phyloP scores from a whole-genome alignment of 2,329 filamentous ascomycete species.

The Colletotrichum higginsianum region DNA sequence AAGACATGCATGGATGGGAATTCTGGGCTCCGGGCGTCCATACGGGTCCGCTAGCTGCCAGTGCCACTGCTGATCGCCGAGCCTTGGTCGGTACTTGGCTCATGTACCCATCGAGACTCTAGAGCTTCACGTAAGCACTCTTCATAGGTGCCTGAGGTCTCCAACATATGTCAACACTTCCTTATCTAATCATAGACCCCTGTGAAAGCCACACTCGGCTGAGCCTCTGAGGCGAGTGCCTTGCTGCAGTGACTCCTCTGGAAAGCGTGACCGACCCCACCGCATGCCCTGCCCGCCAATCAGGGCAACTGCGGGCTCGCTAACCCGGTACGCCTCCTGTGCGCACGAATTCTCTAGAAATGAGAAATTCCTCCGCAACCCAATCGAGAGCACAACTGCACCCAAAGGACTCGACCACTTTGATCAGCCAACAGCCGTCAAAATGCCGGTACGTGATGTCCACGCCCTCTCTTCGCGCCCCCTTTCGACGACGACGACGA shows the following conservation, averaged over 20 bases:
- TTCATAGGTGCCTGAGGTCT: background rate
- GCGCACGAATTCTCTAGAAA: slow-evolving; percentile 39
- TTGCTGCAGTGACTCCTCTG: slow-evolving; percentile 8
- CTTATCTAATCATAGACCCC: slow-evolving; percentile 37
- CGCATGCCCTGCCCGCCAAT: slow-evolving; percentile 38
- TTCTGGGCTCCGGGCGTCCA: slow-evolving; percentile 27
- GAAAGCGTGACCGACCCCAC: slow-evolving; percentile 41
- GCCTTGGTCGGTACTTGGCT: no score
- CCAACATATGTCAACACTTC: no score
- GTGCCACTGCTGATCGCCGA: slow-evolving; percentile 21
- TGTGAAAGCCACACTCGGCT: slow-evolving; percentile 5
- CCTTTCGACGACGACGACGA: slow-evolving; percentile 27
- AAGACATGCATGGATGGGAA: slow-evolving; percentile 39
- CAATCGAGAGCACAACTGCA: slow-evolving; percentile 41
- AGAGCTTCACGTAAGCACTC: background rate
- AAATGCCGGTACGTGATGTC: slow-evolving; percentile 56
- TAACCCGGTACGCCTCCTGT: slow-evolving; percentile 34
- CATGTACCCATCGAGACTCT: slow-evolving; percentile 20
- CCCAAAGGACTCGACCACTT: slow-evolving; percentile 52
- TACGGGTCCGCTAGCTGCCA: slow-evolving; percentile 33
- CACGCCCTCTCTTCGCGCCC: slow-evolving; percentile 9
- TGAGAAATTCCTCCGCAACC: slow-evolving; percentile 16
- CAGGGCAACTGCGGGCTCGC: slow-evolving; percentile 41
- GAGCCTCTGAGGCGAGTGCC: slow-evolving; percentile 21
- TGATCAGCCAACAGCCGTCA: slow-evolving; percentile 55